A percentile compares a stretch with the other conserved stretches of the same genome.
Conservation (phyloP, 192 early-diverging fungal species). For the Coemansia sp. region DNA sequence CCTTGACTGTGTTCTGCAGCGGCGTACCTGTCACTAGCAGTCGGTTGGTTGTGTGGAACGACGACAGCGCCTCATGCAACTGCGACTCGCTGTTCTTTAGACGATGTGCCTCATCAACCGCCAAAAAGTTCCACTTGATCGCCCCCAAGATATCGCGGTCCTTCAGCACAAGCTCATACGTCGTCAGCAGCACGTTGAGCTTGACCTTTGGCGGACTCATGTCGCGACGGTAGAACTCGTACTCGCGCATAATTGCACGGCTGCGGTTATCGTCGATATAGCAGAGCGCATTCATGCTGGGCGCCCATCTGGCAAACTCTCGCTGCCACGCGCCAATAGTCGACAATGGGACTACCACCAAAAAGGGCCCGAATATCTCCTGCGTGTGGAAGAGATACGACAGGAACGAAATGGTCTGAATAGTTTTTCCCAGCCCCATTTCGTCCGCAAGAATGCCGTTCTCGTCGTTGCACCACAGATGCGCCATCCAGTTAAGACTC, state of each 20-base stretch:
- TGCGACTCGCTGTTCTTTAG: conserved; percentile 95
- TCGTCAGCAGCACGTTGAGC: conserved; percentile 94
- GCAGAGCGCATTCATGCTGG: conserved; percentile 86
- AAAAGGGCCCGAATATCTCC: conserved; percentile 87
- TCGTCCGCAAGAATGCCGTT: conserved; percentile 99
- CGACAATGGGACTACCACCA: conserved; percentile 96
- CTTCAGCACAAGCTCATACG: conserved; percentile 93
- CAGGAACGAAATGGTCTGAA: conserved; percentile 95
- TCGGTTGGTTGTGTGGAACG: conserved; percentile 87
- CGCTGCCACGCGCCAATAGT: conserved; percentile 94
- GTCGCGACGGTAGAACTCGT: conserved; percentile 82
- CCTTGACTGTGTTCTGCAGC: conserved; percentile 97
- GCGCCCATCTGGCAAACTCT: conserved; percentile 97
- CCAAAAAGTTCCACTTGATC: conserved; percentile 92
- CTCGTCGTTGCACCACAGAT: conserved; percentile 91
- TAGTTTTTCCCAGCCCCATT: conserved; percentile 94
- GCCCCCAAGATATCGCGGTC: conserved; percentile 79
- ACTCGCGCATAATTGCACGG: conserved; percentile 87
- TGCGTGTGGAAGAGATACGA: conserved; percentile 85
- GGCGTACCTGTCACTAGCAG: conserved; percentile 98
- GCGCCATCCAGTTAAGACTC: conserved; percentile 97
- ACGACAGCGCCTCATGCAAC: conserved; percentile 88
- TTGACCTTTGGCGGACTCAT: conserved; percentile 60
- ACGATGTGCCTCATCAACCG: conserved; percentile 98
- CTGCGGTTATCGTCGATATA: conserved; percentile 87